A percentile compares a stretch with the other conserved stretches of the same genome.
Evolutionary conservation across 2,329 filamentous ascomycete species (phyloP).

Genomic region (Epicoccum nigrum): DNA sequence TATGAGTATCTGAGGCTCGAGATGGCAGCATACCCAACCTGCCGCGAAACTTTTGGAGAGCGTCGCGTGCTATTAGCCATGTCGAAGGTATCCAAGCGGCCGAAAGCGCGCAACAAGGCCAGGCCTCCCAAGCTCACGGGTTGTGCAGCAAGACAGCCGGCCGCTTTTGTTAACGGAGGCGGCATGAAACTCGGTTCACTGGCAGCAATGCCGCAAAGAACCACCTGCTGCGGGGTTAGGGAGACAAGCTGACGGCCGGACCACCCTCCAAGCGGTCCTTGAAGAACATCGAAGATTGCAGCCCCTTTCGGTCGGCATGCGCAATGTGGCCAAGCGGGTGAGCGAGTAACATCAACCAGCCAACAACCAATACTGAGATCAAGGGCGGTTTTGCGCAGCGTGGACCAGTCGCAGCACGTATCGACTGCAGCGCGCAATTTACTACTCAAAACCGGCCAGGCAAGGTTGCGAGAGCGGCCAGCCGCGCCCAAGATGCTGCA

Average conservation of each 20-base stretch:
- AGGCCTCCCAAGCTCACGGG: neutral
- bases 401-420: conserved; percentile 15
- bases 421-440: conserved; percentile 14
- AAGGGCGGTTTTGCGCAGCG: conserved; percentile 16
- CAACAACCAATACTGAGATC: conserved; percentile 13
- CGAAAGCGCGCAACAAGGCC: neutral
- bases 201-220: conserved; percentile 13
- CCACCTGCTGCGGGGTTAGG: conserved; percentile 17
- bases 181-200: conserved; percentile 16
- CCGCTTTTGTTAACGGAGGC: conserved; percentile 10
- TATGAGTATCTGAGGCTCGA: neutral
- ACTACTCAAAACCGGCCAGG: conserved; percentile 12
- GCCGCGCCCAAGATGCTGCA: conserved; percentile 11
- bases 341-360: conserved; percentile 15
- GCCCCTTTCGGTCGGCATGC: conserved; percentile 14
- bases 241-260: conserved; percentile 14
- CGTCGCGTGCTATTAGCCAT: neutral
- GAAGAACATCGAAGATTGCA: conserved; percentile 15
- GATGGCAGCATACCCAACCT: neutral
- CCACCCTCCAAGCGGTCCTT: conserved; percentile 15
- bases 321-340: conserved; percentile 7
- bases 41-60: too few species aligned
- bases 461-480: conserved; percentile 12
- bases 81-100: neutral
- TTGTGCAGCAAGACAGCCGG: conserved; percentile 12